Conservation (phyloP, 2,329 filamentous ascomycete genomes). For the Aspergillus glaucus region DNA sequence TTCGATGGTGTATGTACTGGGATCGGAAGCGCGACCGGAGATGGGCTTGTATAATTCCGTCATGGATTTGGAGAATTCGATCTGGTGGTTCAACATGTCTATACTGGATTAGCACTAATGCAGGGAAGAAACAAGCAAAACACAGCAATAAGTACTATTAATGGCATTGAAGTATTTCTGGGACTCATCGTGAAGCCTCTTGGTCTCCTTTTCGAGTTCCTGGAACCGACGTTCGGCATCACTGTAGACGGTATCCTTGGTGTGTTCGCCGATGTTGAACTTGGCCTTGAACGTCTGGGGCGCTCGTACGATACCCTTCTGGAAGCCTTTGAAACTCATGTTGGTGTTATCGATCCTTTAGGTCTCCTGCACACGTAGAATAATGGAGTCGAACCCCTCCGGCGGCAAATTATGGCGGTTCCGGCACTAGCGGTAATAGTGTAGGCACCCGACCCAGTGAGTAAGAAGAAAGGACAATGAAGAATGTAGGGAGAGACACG, state of each 20-base stretch:
- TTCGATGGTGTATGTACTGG: slow-evolving; percentile 70
- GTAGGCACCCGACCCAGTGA: no score
- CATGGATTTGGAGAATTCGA: slow-evolving; percentile 95
- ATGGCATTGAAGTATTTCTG: slow-evolving; percentile 97
- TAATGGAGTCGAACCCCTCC: no score
- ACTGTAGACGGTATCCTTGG: slow-evolving; percentile 89
- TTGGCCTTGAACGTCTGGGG: slow-evolving; percentile 86
- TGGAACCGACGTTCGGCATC: slow-evolving; percentile 91
- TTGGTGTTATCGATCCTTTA: slow-evolving; percentile 8
- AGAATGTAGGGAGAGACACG: no score
- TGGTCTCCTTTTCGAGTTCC: slow-evolving; percentile 91
- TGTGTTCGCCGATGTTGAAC: slow-evolving; percentile 93
- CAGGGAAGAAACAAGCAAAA: background rate
- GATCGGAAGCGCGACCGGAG: slow-evolving; percentile 89
- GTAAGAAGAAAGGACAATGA: no score
- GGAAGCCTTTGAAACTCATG: slow-evolving; percentile 98
- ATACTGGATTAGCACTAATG: slow-evolving; percentile 1
- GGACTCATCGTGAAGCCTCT: slow-evolving; percentile 93
- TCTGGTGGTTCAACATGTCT: slow-evolving; percentile 94
- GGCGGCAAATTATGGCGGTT: background rate
- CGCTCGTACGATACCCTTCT: slow-evolving; percentile 81
- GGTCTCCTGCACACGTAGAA: no score
- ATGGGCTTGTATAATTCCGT: slow-evolving; percentile 98
- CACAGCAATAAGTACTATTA: slow-evolving; percentile 55
- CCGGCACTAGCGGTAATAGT: background rate